A percentile compares a stretch with the other conserved stretches of the same genome.
phyloP scores from a whole-genome alignment of 371 early-diverging fungal species.

The Synchytrium microbalum region DNA sequence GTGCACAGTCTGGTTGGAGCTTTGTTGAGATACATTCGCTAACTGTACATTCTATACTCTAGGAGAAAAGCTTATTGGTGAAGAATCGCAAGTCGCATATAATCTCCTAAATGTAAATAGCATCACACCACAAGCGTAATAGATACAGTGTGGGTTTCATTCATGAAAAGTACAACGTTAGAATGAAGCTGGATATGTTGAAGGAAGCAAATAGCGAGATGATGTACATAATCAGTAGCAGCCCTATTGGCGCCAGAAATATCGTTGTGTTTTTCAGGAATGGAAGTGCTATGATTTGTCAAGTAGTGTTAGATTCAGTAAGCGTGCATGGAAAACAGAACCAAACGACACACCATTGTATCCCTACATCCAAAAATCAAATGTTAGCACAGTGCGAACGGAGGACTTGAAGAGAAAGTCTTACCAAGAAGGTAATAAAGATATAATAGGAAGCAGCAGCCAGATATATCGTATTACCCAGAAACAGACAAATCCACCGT shows the following conservation, averaged over 20 bases:
- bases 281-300: conserved; percentile 66
- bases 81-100: neutral
- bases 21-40: neutral
- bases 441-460: conserved; percentile 64
- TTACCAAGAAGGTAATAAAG: conserved; percentile 72
- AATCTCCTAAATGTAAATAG: neutral
- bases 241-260: conserved; percentile 74
- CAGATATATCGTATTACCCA: conserved; percentile 81
- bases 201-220: conserved; percentile 60
- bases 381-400: neutral
- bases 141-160: neutral
- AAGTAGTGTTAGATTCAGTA: neutral
- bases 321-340: neutral
- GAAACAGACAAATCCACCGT: conserved; percentile 65
- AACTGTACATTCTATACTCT: neutral
- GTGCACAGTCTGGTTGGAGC: neutral
- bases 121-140: too few relatives aligned
- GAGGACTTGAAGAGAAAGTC: conserved; percentile 17
- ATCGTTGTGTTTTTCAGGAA: conserved; percentile 79
- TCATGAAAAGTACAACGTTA: conserved; percentile 57
- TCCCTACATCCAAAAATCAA: conserved; percentile 10
- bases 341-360: conserved; percentile 58
- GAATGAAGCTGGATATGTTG: conserved; percentile 64
- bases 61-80: conserved; percentile 39
- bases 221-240: conserved; percentile 59